These are phyloP conservation scores for Hanseniaspora lindneri DNA, from an alignment of 805 yeast species.

Conservation along the genomic window DNA sequence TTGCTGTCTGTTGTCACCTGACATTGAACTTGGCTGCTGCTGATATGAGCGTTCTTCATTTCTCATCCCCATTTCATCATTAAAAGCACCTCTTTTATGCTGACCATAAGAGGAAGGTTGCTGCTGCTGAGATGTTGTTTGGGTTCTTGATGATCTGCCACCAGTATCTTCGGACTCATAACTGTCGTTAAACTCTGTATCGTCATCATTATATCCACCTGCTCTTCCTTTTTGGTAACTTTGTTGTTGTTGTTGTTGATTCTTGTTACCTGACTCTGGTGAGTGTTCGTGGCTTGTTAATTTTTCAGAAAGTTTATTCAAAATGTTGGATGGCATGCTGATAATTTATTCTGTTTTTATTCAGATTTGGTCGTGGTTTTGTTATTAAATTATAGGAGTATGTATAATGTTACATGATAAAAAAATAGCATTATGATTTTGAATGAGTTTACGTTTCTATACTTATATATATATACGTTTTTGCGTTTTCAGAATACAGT, in stretches of 20 bases:
- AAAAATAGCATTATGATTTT: no score
- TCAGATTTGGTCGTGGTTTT: background rate
- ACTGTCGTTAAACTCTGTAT: background rate
- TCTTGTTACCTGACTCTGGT: slow-evolving; percentile 16
- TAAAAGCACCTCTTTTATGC: slow-evolving; percentile 12
- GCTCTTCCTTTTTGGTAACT: background rate
- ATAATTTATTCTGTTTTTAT: no score
- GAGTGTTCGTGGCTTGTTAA: slow-evolving; percentile 22
- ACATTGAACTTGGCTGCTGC: background rate
- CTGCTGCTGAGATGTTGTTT: slow-evolving; percentile 18
- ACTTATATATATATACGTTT: background rate
- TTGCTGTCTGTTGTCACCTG: background rate
- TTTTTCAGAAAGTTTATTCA: slow-evolving; percentile 28
- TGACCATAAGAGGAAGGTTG: no score
- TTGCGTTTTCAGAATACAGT: no score
- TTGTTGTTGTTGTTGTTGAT: background rate
- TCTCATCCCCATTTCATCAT: slow-evolving; percentile 1
- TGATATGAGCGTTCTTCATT: background rate
- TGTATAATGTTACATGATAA: no score
- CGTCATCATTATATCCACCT: background rate
- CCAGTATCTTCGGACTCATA: slow-evolving; percentile 1
- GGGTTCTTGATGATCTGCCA: slow-evolving; percentile 17
- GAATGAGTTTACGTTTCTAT: background rate
- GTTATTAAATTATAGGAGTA: no score
- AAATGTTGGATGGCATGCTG: slow-evolving; percentile 25